These are phyloP conservation scores for Pichia sp. DNA, from an alignment of 1,139 yeast species.

Conservation along the genomic window DNA sequence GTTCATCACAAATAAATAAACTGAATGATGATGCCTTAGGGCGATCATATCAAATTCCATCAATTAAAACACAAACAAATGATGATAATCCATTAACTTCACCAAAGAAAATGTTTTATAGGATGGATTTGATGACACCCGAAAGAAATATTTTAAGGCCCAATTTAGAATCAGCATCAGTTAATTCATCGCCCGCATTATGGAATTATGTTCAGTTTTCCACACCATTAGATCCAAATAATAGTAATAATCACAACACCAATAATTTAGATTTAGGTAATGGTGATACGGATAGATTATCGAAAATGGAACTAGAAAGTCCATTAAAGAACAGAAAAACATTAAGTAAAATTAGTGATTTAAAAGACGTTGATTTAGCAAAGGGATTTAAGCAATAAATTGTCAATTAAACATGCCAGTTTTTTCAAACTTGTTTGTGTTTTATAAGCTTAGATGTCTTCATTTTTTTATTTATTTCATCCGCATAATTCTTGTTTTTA, in stretches of 20 bases:
- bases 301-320: slow-evolving; percentile 25
- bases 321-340: slow-evolving; percentile 24
- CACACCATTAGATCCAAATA: slow-evolving; percentile 40
- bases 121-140: slow-evolving; percentile 13
- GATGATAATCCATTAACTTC: slow-evolving; percentile 7
- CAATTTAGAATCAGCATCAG: slow-evolving; percentile 22
- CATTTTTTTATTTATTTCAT: background rate
- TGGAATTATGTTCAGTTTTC: slow-evolving; percentile 78
- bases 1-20: background rate
- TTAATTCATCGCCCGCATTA: slow-evolving; percentile 58
- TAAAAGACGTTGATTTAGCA: slow-evolving; percentile 41
- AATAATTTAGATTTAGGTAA: slow-evolving; percentile 5
- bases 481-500: background rate
- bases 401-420: background rate
- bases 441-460: too few relatives aligned
- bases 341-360: slow-evolving; percentile 32
- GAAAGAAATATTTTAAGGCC: slow-evolving; percentile 13
- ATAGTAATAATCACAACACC: slow-evolving; percentile 1
- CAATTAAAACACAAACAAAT: background rate
- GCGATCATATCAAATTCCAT: slow-evolving; percentile 4
- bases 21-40: background rate
- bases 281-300: slow-evolving; percentile 7
- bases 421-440: background rate
- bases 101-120: slow-evolving; percentile 10
- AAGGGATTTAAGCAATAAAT: slow-evolving; percentile 32